Percentiles rank a stretch among this genome's conserved stretches.
These are phyloP conservation scores for Amesomyces nigricolor DNA, from an alignment of 2,329 filamentous ascomycete genomes.

Conservation along the genomic window DNA sequence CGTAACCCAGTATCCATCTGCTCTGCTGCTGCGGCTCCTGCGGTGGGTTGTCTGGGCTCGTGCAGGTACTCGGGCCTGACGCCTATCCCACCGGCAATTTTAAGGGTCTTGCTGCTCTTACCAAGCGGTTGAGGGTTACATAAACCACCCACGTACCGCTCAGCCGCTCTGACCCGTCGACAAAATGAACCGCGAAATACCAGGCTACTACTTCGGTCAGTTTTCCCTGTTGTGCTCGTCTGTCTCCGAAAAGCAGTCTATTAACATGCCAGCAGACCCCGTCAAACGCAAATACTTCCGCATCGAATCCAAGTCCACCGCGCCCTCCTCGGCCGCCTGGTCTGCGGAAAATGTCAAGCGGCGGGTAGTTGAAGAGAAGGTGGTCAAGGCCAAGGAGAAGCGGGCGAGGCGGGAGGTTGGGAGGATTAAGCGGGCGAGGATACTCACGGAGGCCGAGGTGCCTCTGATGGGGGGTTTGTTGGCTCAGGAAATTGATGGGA, in stretches of 20 bases:
- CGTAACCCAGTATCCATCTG: no score
- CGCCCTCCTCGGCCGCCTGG: constrained; percentile 33
- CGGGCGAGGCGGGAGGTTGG: neutral
- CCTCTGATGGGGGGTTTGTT: constrained; percentile 15
- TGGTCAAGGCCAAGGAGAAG: neutral
- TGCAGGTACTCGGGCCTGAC: no score
- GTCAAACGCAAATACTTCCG: constrained; percentile 64
- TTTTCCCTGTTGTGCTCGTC: neutral
- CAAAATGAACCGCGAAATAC: constrained; percentile 18
- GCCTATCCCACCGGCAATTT: no score
- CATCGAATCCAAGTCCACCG: constrained; percentile 49
- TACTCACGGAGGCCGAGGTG: neutral
- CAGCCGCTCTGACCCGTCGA: neutral
- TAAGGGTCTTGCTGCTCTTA: no score
- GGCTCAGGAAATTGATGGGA: neutral
- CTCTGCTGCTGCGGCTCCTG: no score
- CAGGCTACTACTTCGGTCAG: constrained; percentile 22
- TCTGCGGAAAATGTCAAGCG: constrained; percentile 22
- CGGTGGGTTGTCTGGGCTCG: no score
- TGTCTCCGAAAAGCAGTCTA: neutral
- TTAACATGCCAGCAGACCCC: constrained; percentile 36
- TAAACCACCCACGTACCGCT: no score
- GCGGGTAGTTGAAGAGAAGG: constrained; percentile 5
- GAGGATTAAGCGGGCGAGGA: constrained; percentile 4
- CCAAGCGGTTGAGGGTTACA: no score